Evolutionary conservation across 495 filamentous ascomycete genomes (phyloP).

Genomic region (Xylaria grammica): DNA sequence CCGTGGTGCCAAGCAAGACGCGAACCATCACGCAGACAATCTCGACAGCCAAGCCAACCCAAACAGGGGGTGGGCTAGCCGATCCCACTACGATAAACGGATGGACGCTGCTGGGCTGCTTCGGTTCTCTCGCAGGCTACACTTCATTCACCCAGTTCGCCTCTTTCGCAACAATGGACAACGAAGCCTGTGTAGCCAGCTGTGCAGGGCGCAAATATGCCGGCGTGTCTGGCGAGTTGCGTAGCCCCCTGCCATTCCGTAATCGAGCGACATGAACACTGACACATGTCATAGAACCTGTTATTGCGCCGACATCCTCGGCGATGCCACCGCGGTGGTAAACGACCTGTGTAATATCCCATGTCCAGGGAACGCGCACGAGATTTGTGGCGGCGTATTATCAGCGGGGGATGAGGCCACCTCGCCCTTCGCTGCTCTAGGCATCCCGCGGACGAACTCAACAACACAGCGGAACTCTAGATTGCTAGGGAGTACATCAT

Average conservation of each 20-base stretch:
- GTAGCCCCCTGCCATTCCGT: neutral
- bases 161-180: constrained; percentile 26
- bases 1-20: constrained; percentile 26
- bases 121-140: constrained; percentile 8
- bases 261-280: neutral
- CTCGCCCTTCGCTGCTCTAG: neutral
- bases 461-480: neutral
- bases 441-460: neutral
- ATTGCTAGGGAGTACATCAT: neutral
- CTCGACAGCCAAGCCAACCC: constrained; percentile 17
- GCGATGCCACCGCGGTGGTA: constrained; percentile 52
- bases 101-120: constrained; percentile 34
- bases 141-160: constrained; percentile 10
- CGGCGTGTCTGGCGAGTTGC: constrained; percentile 28
- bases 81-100: constrained; percentile 16
- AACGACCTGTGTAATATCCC: constrained; percentile 22
- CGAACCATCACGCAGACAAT: constrained; percentile 32
- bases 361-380: constrained; percentile 22
- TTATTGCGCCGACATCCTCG: constrained; percentile 58
- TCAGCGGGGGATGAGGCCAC: neutral
- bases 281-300: constrained; percentile 17
- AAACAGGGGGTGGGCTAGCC: constrained; percentile 1
- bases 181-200: constrained; percentile 24
- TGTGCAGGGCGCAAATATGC: constrained; percentile 31
- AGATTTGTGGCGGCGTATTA: constrained; percentile 27